phyloP scores from a whole-genome alignment of 2,329 filamentous ascomycete genomes.

The Acephala macrosclerotiorum region DNA sequence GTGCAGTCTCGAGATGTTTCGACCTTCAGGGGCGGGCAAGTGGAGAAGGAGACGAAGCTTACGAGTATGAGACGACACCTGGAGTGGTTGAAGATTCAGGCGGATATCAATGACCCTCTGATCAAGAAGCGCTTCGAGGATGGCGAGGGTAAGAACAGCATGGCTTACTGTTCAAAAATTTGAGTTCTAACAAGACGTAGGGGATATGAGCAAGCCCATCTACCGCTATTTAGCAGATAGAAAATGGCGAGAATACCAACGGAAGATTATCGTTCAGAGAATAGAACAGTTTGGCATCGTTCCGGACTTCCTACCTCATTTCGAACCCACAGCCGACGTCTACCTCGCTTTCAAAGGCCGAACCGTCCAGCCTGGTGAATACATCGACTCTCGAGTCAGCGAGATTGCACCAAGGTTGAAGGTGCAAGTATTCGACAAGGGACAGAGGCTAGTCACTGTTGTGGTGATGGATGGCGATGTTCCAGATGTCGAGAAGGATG shows the following conservation, averaged over 20 bases:
- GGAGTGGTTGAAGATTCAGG: constrained; percentile 83
- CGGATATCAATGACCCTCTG: constrained; percentile 92
- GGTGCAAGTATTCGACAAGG: constrained; percentile 85
- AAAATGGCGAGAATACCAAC: constrained; percentile 88
- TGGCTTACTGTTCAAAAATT: constrained; percentile 21
- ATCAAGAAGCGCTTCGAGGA: constrained; percentile 96
- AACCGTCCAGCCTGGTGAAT: constrained; percentile 77
- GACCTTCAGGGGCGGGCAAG: constrained; percentile 66
- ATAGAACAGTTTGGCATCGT: constrained; percentile 86
- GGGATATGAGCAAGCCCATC: constrained; percentile 95
- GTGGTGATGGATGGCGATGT: constrained; percentile 92
- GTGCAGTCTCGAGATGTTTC: constrained; percentile 66
- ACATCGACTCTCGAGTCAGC: constrained; percentile 77
- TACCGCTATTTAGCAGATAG: constrained; percentile 88
- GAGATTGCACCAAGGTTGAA: constrained; percentile 77
- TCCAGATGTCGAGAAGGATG: constrained; percentile 76
- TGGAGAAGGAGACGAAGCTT: constrained; percentile 71
- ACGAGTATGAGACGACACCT: constrained; percentile 74
- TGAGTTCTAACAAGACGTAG: constrained; percentile 53
- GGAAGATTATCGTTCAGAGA: constrained; percentile 82
- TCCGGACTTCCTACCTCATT: constrained; percentile 83
- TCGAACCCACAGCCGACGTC: constrained; percentile 82
- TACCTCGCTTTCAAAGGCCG: constrained; percentile 79
- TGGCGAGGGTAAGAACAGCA: constrained; percentile 71
- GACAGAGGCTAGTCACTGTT: constrained; percentile 82